These are phyloP conservation scores for Neoboletus magnificus DNA, from an alignment of 768 basidiomycete species.

Conservation along the genomic window DNA sequence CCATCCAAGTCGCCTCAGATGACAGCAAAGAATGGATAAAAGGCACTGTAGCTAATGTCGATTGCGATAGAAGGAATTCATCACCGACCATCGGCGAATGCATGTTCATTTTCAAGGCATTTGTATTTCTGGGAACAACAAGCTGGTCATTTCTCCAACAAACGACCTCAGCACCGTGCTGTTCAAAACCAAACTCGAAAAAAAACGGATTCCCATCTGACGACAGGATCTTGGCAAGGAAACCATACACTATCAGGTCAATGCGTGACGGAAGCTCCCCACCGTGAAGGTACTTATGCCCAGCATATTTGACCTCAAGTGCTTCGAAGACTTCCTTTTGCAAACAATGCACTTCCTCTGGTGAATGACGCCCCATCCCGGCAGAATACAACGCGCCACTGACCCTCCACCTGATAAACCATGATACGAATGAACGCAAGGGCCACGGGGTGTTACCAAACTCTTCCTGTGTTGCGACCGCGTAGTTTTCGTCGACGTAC, in stretches of 20 bases:
- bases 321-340: constrained; percentile 29
- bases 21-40: too few species aligned
- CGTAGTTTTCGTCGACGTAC: neutral
- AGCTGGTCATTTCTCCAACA: constrained; percentile 19
- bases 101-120: neutral
- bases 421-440: neutral
- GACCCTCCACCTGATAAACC: neutral
- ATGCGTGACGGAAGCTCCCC: constrained; percentile 23
- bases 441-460: neutral
- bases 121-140: constrained; percentile 22
- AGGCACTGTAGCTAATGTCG: too few species aligned
- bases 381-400: constrained; percentile 13
- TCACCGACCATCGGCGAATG: neutral
- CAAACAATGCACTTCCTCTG: constrained; percentile 28
- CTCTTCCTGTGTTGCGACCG: neutral
- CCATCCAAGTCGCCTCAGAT: too few species aligned
- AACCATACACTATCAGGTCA: constrained; percentile 28
- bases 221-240: constrained; percentile 28
- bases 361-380: constrained; percentile 30
- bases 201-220: constrained; percentile 25
- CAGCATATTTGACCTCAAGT: constrained; percentile 25
- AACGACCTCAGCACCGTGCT: constrained; percentile 19
- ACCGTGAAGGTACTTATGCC: constrained; percentile 25
- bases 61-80: too few species aligned
- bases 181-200: constrained; percentile 17